phyloP scores from a whole-genome alignment of 345 rosid genomes.

The Erysimum cheiranthoides region DNA sequence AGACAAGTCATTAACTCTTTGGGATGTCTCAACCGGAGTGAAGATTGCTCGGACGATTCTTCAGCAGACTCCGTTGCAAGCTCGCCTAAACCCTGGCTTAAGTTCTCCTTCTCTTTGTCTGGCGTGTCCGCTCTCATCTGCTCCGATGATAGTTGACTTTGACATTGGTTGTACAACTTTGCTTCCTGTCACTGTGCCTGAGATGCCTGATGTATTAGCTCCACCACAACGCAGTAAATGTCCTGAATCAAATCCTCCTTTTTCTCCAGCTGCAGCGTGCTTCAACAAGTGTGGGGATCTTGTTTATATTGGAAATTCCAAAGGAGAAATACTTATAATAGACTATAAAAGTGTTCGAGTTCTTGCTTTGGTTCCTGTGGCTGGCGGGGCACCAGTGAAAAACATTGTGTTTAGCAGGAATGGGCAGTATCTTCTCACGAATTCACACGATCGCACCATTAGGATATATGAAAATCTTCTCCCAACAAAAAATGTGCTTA shows the following conservation, averaged over 20 bases:
- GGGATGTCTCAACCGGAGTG: constrained; percentile 83
- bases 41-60: constrained; percentile 68
- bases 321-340: constrained; percentile 89
- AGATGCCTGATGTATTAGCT: constrained; percentile 58
- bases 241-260: constrained; percentile 66
- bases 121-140: constrained; percentile 93
- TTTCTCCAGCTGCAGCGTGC: constrained; percentile 92
- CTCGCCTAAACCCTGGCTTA: constrained; percentile 88
- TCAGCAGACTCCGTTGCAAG: constrained; percentile 81
- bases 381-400: constrained; percentile 78
- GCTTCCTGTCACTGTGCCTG: constrained; percentile 75
- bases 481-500: constrained; percentile 69
- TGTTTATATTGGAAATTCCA: constrained; percentile 91
- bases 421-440: constrained; percentile 92
- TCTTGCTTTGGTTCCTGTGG: constrained; percentile 69
- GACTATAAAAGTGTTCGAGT: constrained; percentile 71
- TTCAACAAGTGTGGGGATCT: constrained; percentile 94
- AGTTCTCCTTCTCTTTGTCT: constrained; percentile 79
- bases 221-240: constrained; percentile 72
- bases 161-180: constrained; percentile 62
- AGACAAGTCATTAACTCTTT: constrained; percentile 88
- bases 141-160: constrained; percentile 90
- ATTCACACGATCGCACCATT: constrained; percentile 88
- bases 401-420: constrained; percentile 89
- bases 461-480: constrained; percentile 94